A percentile compares a stretch with the other conserved stretches of the same genome.
These are phyloP conservation scores for Coemansia sp. DNA, from an alignment of 192 early-diverging fungal species.

Conservation along the genomic window DNA sequence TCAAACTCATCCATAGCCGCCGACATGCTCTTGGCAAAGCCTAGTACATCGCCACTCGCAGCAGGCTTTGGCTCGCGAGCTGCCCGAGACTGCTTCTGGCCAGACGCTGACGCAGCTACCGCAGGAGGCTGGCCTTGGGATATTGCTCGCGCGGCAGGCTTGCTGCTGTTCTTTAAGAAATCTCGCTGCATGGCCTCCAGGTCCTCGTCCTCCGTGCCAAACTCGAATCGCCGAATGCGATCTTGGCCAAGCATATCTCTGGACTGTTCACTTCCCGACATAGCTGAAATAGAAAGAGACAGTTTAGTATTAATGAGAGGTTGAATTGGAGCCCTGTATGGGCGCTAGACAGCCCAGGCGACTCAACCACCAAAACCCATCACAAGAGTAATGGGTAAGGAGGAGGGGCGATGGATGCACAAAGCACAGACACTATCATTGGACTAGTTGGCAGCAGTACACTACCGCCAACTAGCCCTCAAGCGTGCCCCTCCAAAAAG, in stretches of 20 bases:
- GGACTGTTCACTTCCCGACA: background rate
- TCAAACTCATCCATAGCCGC: slow-evolving; percentile 47
- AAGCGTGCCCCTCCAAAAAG: too few relatives aligned
- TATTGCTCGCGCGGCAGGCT: slow-evolving; percentile 48
- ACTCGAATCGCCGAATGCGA: slow-evolving; percentile 11
- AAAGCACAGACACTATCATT: too few relatives aligned
- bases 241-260: background rate
- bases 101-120: background rate
- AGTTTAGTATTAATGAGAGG: too few relatives aligned
- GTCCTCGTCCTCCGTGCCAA: slow-evolving; percentile 37
- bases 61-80: background rate
- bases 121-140: slow-evolving; percentile 17
- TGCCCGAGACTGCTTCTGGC: background rate
- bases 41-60: slow-evolving; percentile 10
- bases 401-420: too few relatives aligned
- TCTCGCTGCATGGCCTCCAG: slow-evolving; percentile 44
- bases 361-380: too few relatives aligned
- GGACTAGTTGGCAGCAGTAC: too few relatives aligned
- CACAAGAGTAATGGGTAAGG: too few relatives aligned
- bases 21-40: slow-evolving; percentile 35
- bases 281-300: background rate
- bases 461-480: too few relatives aligned
- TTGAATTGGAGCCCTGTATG: too few relatives aligned
- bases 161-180: slow-evolving; percentile 34
- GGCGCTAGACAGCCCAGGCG: too few relatives aligned